Base-by-base conservation (phyloP, 768 basidiomycete species). In the Leccinum longicurvipes region DNA sequence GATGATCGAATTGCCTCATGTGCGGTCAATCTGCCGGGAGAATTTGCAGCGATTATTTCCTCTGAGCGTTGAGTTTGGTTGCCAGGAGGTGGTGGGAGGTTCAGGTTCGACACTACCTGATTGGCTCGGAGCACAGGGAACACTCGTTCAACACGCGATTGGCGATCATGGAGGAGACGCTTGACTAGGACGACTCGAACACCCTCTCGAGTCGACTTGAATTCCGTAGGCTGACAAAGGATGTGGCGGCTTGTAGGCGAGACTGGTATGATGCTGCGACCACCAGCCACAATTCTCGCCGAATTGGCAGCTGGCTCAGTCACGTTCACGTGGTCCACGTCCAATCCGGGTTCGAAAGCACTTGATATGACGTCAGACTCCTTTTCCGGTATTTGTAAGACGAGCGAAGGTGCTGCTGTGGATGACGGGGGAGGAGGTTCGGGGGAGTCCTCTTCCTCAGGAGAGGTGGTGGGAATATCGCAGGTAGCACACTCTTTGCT, bases 71-170 rank as follows among this genome's bases (percentile, higher is more conserved):
- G 46, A 77, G 77, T 45, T 77, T 74, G 51, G 73, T 71, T 44
- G 71, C 70, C 41, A 66, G 62, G 24, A 67, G 65, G 55, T 62
- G 63, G 41, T 64, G 72, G 17, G 39, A 53, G 42, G 65, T 70
- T 46, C 52, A 65, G 17, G 62, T 69, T 69, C 4, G 77, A 72
- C 47, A 82, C 72, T 9, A 78, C 70, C 58, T 74, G 73, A 66
- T 91, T 91, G 28, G 82, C 78, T 60, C 78, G 68, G 14, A 92
- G 73, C 21, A 91, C 76, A 2, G 87, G 87, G 24, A 79, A 76
- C 10, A 87, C 76, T 21, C 82, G 80, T 61, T 87, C 85, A 39
- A 80, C 77, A 21, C 81, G 81, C 11, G 84, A 79, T 66, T 86
- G 84, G 14, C 72, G 75, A 65, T 89, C 85, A 57, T 73, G 76